phyloP scores from a whole-genome alignment of 352 stramenopile genomes.

The Pythium apleroticum region DNA sequence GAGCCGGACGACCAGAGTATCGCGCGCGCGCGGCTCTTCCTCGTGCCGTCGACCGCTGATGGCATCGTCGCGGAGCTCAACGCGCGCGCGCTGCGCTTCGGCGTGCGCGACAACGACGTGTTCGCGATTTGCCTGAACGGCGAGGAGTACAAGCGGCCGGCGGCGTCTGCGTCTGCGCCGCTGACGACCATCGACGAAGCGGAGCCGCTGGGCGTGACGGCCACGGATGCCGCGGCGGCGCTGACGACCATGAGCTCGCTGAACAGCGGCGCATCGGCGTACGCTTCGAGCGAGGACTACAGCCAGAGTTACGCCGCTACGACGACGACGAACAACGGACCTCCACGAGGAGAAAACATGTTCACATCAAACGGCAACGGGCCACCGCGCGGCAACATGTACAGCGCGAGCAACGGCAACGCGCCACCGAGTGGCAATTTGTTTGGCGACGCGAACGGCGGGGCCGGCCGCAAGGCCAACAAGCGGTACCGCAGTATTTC shows the following conservation, averaged over 20 bases:
- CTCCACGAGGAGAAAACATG: not conserved
- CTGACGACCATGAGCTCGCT: conserved; percentile 16
- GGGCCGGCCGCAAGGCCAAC: conserved; percentile 40
- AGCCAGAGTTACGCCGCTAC: conserved; percentile 9
- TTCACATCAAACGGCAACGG: conserved; percentile 5
- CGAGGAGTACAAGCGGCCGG: conserved; percentile 52
- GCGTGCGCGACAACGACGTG: conserved; percentile 74
- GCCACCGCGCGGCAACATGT: conserved; percentile 23
- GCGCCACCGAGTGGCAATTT: conserved; percentile 23
- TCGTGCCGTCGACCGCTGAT: conserved; percentile 52
- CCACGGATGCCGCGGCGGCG: conserved; percentile 9
- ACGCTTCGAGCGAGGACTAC: conserved; percentile 6
- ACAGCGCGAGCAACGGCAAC: conserved; percentile 14
- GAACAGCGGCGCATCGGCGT: not conserved
- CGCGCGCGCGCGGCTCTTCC: conserved; percentile 57
- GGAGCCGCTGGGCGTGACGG: not conserved
- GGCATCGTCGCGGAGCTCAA: conserved; percentile 75
- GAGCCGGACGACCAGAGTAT: conserved; percentile 42
- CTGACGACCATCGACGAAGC: not conserved
- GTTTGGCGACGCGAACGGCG: conserved; percentile 19
- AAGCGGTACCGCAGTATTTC: conserved; percentile 80
- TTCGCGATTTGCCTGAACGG: conserved; percentile 71
- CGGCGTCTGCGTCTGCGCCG: not conserved
- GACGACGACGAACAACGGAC: conserved; percentile 4
- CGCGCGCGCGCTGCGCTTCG: conserved; percentile 67